Base-by-base conservation (phyloP, 768 basidiomycete species). In the Mycena filopes region DNA sequence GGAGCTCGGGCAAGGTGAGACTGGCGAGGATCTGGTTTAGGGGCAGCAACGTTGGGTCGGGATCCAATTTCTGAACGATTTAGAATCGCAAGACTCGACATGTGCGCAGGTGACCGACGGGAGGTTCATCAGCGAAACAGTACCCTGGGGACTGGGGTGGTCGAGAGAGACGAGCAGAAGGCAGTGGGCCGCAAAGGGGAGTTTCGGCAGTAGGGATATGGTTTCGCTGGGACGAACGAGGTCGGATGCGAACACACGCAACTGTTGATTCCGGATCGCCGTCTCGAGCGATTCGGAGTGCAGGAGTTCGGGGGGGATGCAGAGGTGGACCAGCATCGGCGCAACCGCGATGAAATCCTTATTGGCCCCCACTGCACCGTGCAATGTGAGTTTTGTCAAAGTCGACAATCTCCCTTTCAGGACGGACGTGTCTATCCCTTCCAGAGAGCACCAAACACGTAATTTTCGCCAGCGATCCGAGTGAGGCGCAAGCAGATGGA, bases 331-430 rank as follows among this genome's bases (percentile, higher is more conserved):
- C n/a, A n/a, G n/a, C n/a, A n/a, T n/a, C n/a, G n/a, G n/a, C n/a
- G 51, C 54, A 43, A 28, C n/a, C 20, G 5, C 60, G 18, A 63
- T 25, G n/a, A 55, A 54, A 16, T 55, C 47, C n/a, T 48, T 31
- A 31, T 21, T 18, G 25, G 53, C 4, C n/a, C 11, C 33, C 25
- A n/a, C n/a, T n/a, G 48, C 5, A 26, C 31, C 4, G 3, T 48
- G 20, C 20, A 58, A 18, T 8, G 5, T 4, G 38, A 60, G 36
- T 15, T 23, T 49, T 38, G 49, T 20, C 3, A 63, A 28, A 23
- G 9, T n/a, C 2, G 46, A 38, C 8, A 63, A 10, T 20, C 25
- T 49, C 28, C 61, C 61, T 9, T 31, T 63, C 53, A 63, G 21
- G 36, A 29, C 25, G 8, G 53, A 48, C 13, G 9, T 3, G 33